These are phyloP conservation scores for Chlorella sp. DNA, from an alignment of 139 green algal genomes.

Conservation along the genomic window DNA sequence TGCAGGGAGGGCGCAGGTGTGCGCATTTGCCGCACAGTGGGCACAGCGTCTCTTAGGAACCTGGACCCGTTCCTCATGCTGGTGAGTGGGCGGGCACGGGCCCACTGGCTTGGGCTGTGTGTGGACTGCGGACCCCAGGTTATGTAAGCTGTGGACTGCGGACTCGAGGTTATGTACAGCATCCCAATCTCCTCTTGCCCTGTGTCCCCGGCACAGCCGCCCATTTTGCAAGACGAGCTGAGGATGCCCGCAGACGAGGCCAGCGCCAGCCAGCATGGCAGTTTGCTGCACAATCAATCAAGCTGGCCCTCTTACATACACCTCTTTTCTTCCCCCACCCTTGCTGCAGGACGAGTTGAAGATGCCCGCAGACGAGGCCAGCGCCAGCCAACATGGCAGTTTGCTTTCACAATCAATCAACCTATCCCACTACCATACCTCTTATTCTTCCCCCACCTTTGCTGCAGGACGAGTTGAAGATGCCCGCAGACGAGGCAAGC, in stretches of 20 bases:
- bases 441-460: not conserved
- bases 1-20: conserved; percentile 81
- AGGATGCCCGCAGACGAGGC: conserved; percentile 57
- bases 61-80: conserved; percentile 89
- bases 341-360: conserved; percentile 73
- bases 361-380: conserved; percentile 28
- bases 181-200: too few species aligned
- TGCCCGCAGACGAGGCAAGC: conserved; percentile 49
- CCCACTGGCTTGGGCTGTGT: too few species aligned
- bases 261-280: conserved; percentile 57
- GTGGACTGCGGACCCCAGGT: too few species aligned
- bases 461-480: conserved; percentile 71
- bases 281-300: too few species aligned
- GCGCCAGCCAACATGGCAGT: not conserved
- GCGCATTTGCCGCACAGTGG: conserved; percentile 81
- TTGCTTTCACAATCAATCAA: not conserved
- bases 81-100: not conserved
- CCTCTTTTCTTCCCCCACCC: too few species aligned
- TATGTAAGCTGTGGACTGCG: too few species aligned
- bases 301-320: too few species aligned
- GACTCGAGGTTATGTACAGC: too few species aligned
- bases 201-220: too few species aligned
- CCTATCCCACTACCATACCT: not conserved
- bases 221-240: too few species aligned
- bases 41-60: conserved; percentile 72